These are phyloP conservation scores for Neurospora sp. DNA, from an alignment of 495 filamentous ascomycete species.

Conservation along the genomic window DNA sequence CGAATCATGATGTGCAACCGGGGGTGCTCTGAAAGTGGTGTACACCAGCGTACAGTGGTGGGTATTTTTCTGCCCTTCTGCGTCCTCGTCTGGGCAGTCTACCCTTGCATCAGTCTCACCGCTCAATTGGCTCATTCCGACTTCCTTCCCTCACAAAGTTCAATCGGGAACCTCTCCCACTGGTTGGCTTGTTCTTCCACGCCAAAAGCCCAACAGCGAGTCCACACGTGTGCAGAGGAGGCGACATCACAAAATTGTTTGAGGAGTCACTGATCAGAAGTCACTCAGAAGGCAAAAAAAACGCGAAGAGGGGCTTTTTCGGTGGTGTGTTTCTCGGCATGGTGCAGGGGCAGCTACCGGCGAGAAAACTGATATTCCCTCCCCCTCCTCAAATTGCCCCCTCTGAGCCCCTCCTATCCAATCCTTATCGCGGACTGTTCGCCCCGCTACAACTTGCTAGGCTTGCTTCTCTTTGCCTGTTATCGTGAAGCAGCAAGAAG, in stretches of 20 bases:
- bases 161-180: neutral
- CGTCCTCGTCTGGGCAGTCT: neutral
- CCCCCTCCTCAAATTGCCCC: neutral
- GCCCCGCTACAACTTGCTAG: too few relatives aligned
- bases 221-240: neutral
- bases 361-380: neutral
- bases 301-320: neutral
- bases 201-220: neutral
- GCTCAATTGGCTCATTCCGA: neutral
- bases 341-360: neutral
- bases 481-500: neutral
- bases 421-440: neutral
- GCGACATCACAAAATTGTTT: neutral
- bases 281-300: neutral
- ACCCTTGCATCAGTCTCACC: neutral
- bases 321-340: neutral
- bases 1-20: neutral
- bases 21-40: neutral
- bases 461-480: too few relatives aligned
- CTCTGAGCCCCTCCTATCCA: neutral
- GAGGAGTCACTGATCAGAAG: neutral
- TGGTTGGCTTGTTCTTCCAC: neutral
- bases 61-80: neutral
- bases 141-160: neutral
- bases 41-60: neutral